phyloP scores from a whole-genome alignment of 805 yeast species.

The Starmera pachycereana region DNA sequence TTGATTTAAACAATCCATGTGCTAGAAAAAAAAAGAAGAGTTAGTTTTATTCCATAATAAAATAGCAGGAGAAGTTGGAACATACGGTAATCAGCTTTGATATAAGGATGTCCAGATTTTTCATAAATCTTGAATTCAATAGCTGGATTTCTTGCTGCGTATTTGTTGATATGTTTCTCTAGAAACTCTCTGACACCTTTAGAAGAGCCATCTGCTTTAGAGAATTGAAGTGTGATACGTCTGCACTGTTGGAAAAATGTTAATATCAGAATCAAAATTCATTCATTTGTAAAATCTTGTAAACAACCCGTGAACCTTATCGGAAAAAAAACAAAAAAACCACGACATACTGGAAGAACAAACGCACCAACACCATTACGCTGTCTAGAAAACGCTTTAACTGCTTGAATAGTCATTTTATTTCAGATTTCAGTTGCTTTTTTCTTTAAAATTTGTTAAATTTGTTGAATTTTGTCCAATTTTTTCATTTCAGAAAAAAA shows the following conservation, averaged over 20 bases:
- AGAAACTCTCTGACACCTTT: slow-evolving; percentile 70
- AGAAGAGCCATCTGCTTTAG: slow-evolving; percentile 96
- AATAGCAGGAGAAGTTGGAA: slow-evolving; percentile 1
- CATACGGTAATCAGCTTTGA: slow-evolving; percentile 42
- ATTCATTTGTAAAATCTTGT: too few species aligned
- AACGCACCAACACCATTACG: slow-evolving; percentile 74
- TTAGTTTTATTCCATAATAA: slow-evolving; percentile 3
- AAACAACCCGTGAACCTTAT: too few species aligned
- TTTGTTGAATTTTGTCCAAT: too few species aligned
- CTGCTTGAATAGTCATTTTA: slow-evolving; percentile 45
- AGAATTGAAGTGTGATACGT: slow-evolving; percentile 65
- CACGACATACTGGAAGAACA: slow-evolving; percentile 36
- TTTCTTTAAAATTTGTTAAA: neutral
- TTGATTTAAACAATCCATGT: slow-evolving; percentile 37
- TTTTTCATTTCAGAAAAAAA: too few species aligned
- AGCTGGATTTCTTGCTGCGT: slow-evolving; percentile 53
- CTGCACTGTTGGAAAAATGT: slow-evolving; percentile 35
- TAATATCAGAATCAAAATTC: too few species aligned
- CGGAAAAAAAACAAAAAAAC: too few species aligned
- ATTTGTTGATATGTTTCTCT: slow-evolving; percentile 34
- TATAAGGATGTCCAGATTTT: slow-evolving; percentile 76
- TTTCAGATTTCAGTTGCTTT: neutral
- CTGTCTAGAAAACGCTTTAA: slow-evolving; percentile 47
- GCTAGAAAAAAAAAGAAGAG: slow-evolving; percentile 2
- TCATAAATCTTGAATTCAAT: slow-evolving; percentile 63